Evolutionary conservation across 495 filamentous ascomycete genomes (phyloP).

Genomic region (Penicillium steckii): DNA sequence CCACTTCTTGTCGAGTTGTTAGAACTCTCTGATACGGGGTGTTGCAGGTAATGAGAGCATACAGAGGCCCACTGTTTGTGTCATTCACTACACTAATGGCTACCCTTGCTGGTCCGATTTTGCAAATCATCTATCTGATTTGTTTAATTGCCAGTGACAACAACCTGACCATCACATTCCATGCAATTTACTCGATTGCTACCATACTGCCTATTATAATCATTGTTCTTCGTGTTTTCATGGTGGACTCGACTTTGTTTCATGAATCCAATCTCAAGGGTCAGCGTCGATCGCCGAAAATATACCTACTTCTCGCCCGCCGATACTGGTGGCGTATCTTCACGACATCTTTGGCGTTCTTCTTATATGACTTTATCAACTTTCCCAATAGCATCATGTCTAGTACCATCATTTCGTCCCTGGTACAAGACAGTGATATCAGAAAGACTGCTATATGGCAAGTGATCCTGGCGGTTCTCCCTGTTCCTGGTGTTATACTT

Average conservation of each 20-base stretch:
- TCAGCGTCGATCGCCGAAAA: constrained; percentile 14
- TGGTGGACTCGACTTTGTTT: constrained; percentile 34
- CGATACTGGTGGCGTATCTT: constrained; percentile 31
- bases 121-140: constrained; percentile 36
- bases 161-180: constrained; percentile 31
- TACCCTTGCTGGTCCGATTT: constrained; percentile 30
- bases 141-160: constrained; percentile 33
- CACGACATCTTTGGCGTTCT: constrained; percentile 34
- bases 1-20: background rate
- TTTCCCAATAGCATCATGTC: constrained; percentile 41
- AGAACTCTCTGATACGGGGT: background rate
- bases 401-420: constrained; percentile 36
- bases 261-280: constrained; percentile 29
- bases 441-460: constrained; percentile 37
- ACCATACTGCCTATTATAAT: constrained; percentile 31
- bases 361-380: constrained; percentile 40
- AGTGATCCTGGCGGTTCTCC: constrained; percentile 34
- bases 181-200: constrained; percentile 34
- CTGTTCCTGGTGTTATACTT: constrained; percentile 34
- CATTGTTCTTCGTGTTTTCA: constrained; percentile 30
- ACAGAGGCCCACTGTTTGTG: constrained; percentile 33
- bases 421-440: constrained; percentile 31
- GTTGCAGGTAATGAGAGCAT: constrained; percentile 21
- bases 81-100: constrained; percentile 40
- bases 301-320: constrained; percentile 27